A percentile compares a stretch with the other conserved stretches of the same genome.
Evolutionary conservation across 2,329 filamentous ascomycete genomes (phyloP).

Genomic region (Aspergillus neoniger): DNA sequence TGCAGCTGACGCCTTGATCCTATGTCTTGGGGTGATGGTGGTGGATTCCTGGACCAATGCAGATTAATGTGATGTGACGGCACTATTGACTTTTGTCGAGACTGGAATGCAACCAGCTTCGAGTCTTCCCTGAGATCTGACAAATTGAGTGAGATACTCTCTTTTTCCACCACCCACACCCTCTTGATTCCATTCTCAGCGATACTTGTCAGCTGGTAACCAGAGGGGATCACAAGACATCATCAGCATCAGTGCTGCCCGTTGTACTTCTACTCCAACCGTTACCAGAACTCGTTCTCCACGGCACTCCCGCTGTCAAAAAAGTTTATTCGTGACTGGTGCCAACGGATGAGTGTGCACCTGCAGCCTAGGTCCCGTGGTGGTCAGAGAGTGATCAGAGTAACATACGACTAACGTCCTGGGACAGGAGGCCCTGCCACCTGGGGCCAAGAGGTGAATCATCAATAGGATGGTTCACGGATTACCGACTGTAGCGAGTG

Average conservation of each 20-base stretch:
- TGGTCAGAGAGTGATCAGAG: not conserved
- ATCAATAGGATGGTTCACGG: slow-evolving; percentile 1
- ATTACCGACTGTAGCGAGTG: slow-evolving; percentile 3
- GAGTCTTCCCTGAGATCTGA: slow-evolving; percentile 1
- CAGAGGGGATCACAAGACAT: not conserved
- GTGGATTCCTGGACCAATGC: slow-evolving; percentile 6
- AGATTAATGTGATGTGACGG: slow-evolving; percentile 13
- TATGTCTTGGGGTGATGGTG: not conserved
- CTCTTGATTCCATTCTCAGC: not conserved
- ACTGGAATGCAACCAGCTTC: slow-evolving; percentile 1
- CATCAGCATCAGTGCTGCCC: not conserved
- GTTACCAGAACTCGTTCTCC: slow-evolving; percentile 3
- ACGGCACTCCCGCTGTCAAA: slow-evolving; percentile 7
- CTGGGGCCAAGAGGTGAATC: not conserved
- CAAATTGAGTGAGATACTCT: not conserved
- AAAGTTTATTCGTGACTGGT: slow-evolving; percentile 6
- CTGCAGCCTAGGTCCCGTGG: not conserved
- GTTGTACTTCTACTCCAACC: not conserved
- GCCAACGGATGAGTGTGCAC: not conserved
- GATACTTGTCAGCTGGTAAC: not conserved
- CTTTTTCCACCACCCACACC: not conserved
- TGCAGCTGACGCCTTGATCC: not conserved
- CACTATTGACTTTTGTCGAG: slow-evolving; percentile 9
- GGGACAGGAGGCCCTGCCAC: not conserved
- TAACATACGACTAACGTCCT: not conserved